Conservation (phyloP, 73 alveolate species). For the Uronychia setigera region DNA sequence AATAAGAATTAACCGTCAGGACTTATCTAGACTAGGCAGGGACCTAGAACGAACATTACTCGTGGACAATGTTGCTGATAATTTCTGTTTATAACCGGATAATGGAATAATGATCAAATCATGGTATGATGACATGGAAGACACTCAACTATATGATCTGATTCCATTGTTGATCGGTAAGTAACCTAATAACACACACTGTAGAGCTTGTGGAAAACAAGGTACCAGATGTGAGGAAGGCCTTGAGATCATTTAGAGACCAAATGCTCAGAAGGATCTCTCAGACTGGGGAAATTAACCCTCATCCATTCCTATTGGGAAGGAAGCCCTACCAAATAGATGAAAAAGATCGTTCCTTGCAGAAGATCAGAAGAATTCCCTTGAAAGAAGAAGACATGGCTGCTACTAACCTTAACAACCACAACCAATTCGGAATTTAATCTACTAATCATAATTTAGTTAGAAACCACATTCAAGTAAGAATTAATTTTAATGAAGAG, state of each 20-base stretch:
- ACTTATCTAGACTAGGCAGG: slow-evolving; percentile 63
- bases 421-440: too few relatives aligned
- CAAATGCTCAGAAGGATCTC: slow-evolving; percentile 49
- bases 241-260: slow-evolving; percentile 67
- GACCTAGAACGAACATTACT: slow-evolving; percentile 57
- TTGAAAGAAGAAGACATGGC: background rate
- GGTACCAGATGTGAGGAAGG: slow-evolving; percentile 34
- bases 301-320: background rate
- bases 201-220: slow-evolving; percentile 28
- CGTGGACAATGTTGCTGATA: slow-evolving; percentile 63
- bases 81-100: slow-evolving; percentile 67
- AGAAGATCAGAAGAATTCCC: background rate
- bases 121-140: slow-evolving; percentile 77
- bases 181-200: background rate
- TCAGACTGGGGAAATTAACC: background rate
- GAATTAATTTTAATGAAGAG: background rate
- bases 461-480: too few relatives aligned
- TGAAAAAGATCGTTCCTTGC: background rate
- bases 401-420: too few relatives aligned
- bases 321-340: background rate
- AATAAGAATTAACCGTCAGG: slow-evolving; percentile 59
- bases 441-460: too few relatives aligned
- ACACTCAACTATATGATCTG: slow-evolving; percentile 61
- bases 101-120: slow-evolving; percentile 82
- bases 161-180: slow-evolving; percentile 43